Evolutionary conservation across 345 rosid genomes (phyloP).

Genomic region (Bruguiera sexangula): DNA sequence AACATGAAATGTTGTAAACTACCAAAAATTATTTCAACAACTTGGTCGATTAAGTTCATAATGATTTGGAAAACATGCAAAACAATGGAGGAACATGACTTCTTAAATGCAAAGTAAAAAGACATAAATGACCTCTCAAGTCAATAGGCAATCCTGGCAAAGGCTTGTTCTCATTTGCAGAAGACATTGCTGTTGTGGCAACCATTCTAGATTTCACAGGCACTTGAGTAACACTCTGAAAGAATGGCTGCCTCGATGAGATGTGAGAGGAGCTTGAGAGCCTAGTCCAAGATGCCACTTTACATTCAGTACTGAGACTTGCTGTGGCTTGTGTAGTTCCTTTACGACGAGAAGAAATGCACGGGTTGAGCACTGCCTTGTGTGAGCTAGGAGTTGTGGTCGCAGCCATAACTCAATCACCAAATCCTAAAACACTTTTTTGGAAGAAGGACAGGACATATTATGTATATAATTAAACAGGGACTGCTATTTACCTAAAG

Average conservation of each 20-base stretch:
- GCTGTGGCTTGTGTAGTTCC: conserved; percentile 12
- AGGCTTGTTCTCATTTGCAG: conserved; percentile 30
- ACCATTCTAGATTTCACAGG: conserved; percentile 20
- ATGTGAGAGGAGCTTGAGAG: conserved; percentile 39
- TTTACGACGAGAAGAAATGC: conserved; percentile 26
- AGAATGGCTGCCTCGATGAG: conserved; percentile 29
- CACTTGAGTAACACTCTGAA: conserved; percentile 17
- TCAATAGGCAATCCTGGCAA: conserved; percentile 53
- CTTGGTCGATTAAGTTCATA: background rate
- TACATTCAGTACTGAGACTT: conserved; percentile 16
- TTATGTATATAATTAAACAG: background rate
- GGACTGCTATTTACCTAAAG: background rate
- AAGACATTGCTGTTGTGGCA: conserved; percentile 37
- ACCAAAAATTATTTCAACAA: background rate
- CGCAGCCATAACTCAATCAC: conserved; percentile 34
- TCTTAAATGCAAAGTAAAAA: background rate
- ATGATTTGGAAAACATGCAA: background rate
- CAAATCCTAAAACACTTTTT: conserved; percentile 2
- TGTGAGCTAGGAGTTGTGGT: conserved; percentile 30
- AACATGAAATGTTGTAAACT: background rate
- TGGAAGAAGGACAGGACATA: background rate
- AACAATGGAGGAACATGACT: background rate
- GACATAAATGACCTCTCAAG: conserved; percentile 38
- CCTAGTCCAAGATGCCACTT: conserved; percentile 33
- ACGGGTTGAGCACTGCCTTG: conserved; percentile 36